These are phyloP conservation scores for Podospora pseudoanserina DNA, from an alignment of 495 filamentous ascomycete genomes.

Conservation along the genomic window DNA sequence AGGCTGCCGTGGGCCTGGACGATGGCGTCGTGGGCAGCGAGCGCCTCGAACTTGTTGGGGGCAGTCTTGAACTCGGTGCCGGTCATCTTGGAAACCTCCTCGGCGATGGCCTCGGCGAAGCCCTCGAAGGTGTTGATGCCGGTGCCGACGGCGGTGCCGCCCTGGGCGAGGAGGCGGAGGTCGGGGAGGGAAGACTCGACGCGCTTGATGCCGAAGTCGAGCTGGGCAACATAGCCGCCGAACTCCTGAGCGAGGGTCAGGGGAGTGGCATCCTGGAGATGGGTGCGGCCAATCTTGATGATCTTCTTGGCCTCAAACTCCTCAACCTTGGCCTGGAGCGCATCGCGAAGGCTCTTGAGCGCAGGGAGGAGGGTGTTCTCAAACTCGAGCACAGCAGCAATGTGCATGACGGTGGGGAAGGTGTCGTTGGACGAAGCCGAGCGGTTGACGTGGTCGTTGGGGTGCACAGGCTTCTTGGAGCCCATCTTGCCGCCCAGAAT, in stretches of 20 bases:
- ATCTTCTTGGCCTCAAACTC: slow-evolving; percentile 76
- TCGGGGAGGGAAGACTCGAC: slow-evolving; percentile 78
- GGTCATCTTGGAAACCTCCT: slow-evolving; percentile 86
- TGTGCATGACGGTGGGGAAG: slow-evolving; percentile 99
- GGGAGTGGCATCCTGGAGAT: slow-evolving; percentile 96
- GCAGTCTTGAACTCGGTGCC: slow-evolving; percentile 92
- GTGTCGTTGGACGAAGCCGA: slow-evolving; percentile 98
- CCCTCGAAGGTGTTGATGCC: slow-evolving; percentile 97
- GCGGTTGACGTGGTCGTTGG: slow-evolving; percentile 99
- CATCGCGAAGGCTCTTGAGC: slow-evolving; percentile 73
- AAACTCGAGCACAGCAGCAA: slow-evolving; percentile 91
- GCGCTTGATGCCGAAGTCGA: slow-evolving; percentile 85
- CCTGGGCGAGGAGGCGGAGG: slow-evolving; percentile 84
- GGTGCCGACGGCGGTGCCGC: slow-evolving; percentile 94
- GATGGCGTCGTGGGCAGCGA: slow-evolving; percentile 95
- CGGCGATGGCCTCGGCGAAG: slow-evolving; percentile 88
- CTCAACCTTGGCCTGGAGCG: slow-evolving; percentile 84
- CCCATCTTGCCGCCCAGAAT: slow-evolving; percentile 93
- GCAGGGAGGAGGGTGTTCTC: slow-evolving; percentile 80
- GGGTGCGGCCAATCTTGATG: slow-evolving; percentile 98
- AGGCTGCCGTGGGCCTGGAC: slow-evolving; percentile 90
- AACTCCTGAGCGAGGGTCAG: slow-evolving; percentile 97
- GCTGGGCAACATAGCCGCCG: slow-evolving; percentile 93
- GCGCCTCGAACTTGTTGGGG: slow-evolving; percentile 97
- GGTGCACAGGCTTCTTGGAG: slow-evolving; percentile 95